phyloP scores from a whole-genome alignment of 805 yeast genomes.

The Kodamaea lidongshanica region DNA sequence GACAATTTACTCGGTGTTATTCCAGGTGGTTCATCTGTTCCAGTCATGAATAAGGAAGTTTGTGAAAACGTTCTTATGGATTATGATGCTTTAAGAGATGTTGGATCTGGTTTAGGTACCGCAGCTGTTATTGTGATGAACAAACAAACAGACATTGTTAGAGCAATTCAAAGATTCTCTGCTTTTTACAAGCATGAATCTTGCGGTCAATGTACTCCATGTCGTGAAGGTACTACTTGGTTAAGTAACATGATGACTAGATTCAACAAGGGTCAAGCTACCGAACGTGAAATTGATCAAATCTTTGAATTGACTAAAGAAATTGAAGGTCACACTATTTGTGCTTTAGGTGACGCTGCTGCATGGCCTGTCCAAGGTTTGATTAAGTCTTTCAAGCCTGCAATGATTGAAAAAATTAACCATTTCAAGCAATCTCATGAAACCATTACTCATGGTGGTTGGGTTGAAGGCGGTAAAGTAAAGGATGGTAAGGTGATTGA shows the following conservation, averaged over 20 bases:
- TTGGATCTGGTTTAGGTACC: constrained; percentile 83
- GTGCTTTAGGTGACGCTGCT: constrained; percentile 90
- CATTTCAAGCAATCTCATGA: constrained; percentile 49
- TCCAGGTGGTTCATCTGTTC: constrained; percentile 90
- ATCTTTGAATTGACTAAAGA: constrained; percentile 78
- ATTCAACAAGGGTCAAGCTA: constrained; percentile 72
- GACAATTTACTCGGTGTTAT: constrained; percentile 81
- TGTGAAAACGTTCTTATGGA: constrained; percentile 78
- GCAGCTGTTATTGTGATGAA: constrained; percentile 92
- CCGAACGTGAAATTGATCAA: constrained; percentile 76
- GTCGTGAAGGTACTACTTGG: constrained; percentile 92
- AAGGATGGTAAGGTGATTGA: constrained; percentile 60
- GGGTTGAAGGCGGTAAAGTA: constrained; percentile 59
- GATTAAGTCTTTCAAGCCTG: constrained; percentile 78
- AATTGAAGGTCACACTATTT: constrained; percentile 86
- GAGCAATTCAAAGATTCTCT: constrained; percentile 80
- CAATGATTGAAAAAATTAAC: constrained; percentile 68
- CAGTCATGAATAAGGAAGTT: constrained; percentile 61
- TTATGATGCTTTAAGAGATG: constrained; percentile 79
- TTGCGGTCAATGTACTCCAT: constrained; percentile 93
- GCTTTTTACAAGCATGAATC: constrained; percentile 88
- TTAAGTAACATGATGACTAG: constrained; percentile 79
- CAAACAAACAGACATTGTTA: constrained; percentile 75
- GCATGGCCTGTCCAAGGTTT: constrained; percentile 93
- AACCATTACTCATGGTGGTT: constrained; percentile 63